Evolutionary conservation across 805 yeast genomes (phyloP), one percentile per base, ranked within the genome.

Genomic region (Diddensiella transvaalensis): DNA sequence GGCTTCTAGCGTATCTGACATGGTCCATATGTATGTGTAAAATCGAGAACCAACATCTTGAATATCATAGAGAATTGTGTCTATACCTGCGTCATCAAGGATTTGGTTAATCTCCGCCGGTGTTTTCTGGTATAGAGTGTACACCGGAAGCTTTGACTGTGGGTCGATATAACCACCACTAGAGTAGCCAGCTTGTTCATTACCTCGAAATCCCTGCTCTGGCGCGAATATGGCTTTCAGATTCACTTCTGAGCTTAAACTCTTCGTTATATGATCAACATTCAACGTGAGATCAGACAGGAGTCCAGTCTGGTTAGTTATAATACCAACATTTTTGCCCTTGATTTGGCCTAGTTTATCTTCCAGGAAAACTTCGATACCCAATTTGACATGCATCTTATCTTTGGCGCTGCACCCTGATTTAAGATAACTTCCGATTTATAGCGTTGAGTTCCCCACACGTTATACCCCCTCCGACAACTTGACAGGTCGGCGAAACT

Each of bases 161-260:
- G 42, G 40, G 24, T 48, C 51, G 15, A 35, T 21, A 38, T 48
- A 48, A 17, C 47, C 51, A 8, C 51, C 51, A 21, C 43, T 43
- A 6, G 51, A 48, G 18, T 8, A 37, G 19, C 51, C 51, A 8
- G 51, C 51, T 24, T 48, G 51, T 24, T 43, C 48, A 15, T 46
- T 45, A 8, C 51, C 51, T 15, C 51, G 10, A 22, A 48, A 48
- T 10, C 51, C 51, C 22, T 48, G 51, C 19, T 48, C 51, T 3
- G 51, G 51, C 6, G 51, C 51, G 22, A 48, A 48, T 8, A 48
- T 48, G 29, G 51, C 51, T 18, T 26, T 43, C 6, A 48, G 37
- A 18, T 44, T 38, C n/a, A 48, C 15, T 18, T 33, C 21, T 2
- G 22, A 29, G 10, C 19, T 23, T 15, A 29, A 23, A 11, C 35